Conservation (phyloP, 805 yeast species). For the Sugiyamaella lignohabitans region DNA sequence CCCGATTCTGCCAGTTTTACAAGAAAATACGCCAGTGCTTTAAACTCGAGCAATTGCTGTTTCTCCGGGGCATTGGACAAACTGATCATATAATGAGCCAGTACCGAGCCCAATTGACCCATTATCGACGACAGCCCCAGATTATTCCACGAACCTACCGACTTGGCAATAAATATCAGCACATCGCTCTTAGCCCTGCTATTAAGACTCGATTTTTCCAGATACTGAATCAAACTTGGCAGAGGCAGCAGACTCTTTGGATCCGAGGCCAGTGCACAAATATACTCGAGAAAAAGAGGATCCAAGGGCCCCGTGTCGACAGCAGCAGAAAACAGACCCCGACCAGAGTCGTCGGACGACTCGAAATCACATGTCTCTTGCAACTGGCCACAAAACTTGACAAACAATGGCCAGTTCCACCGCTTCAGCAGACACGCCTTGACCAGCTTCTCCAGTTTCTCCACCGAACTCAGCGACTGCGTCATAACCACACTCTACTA, state of each 20-base stretch:
- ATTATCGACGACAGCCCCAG: too few relatives aligned
- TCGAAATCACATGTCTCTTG: constrained; percentile 21
- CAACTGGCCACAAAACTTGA: constrained; percentile 26
- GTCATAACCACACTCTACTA: constrained; percentile 6
- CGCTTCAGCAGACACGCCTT: constrained; percentile 15
- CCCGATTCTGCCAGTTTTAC: background rate
- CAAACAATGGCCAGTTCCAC: constrained; percentile 19
- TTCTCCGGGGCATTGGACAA: background rate
- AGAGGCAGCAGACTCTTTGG: constrained; percentile 21
- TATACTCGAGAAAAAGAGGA: constrained; percentile 28
- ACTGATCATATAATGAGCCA: too few relatives aligned
- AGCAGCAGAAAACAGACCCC: constrained; percentile 1
- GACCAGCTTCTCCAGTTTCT: constrained; percentile 18
- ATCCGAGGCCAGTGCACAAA: constrained; percentile 22
- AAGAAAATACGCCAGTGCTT: background rate
- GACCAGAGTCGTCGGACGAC: background rate
- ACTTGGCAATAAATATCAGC: constrained; percentile 3
- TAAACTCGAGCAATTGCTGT: background rate
- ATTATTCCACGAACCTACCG: background rate
- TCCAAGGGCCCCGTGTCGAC: constrained; percentile 6
- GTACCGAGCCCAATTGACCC: too few relatives aligned
- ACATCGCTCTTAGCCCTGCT: background rate
- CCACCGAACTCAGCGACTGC: constrained; percentile 10
- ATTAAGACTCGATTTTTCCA: constrained; percentile 6
- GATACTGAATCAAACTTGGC: constrained; percentile 15